A percentile compares a stretch with the other conserved stretches of the same genome.
Conservation (phyloP, 1,139 yeast species). For the Nakaseomyces bracarensis region DNA sequence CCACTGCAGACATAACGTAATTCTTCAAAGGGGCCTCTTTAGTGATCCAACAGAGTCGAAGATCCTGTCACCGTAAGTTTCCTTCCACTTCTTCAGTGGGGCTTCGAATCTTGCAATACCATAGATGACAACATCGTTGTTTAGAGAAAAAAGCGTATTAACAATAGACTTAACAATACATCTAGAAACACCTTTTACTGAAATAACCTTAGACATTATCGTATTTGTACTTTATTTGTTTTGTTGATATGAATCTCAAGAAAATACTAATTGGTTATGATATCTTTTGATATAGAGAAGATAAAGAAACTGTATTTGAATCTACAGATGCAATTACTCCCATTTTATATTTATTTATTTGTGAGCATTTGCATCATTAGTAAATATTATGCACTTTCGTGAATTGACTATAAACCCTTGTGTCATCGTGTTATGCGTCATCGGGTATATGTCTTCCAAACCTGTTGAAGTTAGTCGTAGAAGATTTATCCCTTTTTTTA, state of each 20-base stretch:
- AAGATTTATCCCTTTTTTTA: too few species aligned
- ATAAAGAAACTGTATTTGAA: neutral
- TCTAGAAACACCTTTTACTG: conserved; percentile 65
- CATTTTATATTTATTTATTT: neutral
- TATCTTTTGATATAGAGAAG: too few species aligned
- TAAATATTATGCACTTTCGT: too few species aligned
- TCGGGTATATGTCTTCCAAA: too few species aligned
- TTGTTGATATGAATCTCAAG: neutral
- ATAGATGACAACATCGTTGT: conserved; percentile 50
- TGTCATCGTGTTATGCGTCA: too few species aligned
- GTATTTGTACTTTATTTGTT: too few species aligned
- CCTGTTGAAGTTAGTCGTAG: too few species aligned
- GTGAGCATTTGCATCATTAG: too few species aligned
- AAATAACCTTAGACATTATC: conserved; percentile 33
- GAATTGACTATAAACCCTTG: too few species aligned
- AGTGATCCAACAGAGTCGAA: conserved; percentile 55
- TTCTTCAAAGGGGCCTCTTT: conserved; percentile 36
- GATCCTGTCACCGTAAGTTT: conserved; percentile 45
- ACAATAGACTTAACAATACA: conserved; percentile 79
- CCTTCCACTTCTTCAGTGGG: conserved; percentile 39
- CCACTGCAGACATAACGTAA: conserved; percentile 43
- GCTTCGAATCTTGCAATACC: conserved; percentile 65
- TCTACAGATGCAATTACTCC: neutral
- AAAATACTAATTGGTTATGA: neutral
- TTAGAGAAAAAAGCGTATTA: conserved; percentile 39